Conservation (phyloP, 1,139 yeast genomes). For the Geotrichum phurueaensis region DNA sequence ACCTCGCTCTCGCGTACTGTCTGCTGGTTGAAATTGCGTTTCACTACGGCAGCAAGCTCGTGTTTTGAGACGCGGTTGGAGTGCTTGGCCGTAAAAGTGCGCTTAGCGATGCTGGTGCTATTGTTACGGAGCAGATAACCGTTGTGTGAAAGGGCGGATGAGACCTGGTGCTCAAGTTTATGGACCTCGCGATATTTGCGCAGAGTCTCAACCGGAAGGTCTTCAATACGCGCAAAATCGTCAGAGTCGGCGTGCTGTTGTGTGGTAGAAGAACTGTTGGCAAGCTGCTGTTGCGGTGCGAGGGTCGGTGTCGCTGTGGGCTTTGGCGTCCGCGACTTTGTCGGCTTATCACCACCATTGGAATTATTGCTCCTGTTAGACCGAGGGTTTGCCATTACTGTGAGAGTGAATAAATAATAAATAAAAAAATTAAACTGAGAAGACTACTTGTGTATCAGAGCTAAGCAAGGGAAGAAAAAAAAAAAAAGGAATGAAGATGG, state of each 20-base stretch:
- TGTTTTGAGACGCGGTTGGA: conserved; percentile 45
- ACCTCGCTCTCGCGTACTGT: conserved; percentile 72
- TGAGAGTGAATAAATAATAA: background rate
- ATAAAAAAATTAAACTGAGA: background rate
- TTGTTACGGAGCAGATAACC: conserved; percentile 58
- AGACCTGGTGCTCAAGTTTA: conserved; percentile 36
- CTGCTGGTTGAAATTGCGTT: conserved; percentile 56
- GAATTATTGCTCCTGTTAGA: background rate
- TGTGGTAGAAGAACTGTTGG: conserved; percentile 17
- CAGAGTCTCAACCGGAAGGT: conserved; percentile 48
- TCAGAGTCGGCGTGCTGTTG: background rate
- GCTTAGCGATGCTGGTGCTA: conserved; percentile 57
- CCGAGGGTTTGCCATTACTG: conserved; percentile 7
- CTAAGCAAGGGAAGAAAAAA: background rate
- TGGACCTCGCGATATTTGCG: conserved; percentile 54
- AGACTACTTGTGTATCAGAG: background rate
- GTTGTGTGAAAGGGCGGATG: conserved; percentile 50
- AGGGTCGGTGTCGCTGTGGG: conserved; percentile 5
- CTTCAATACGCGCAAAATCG: conserved; percentile 47
- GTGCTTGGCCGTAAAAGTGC: conserved; percentile 44
- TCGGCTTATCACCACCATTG: conserved; percentile 4
- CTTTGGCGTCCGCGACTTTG: conserved; percentile 6
- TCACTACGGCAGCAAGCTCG: conserved; percentile 51
- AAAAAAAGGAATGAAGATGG: background rate
- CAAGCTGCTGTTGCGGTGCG: background rate